Conservation (phyloP, 495 filamentous ascomycete species). For the Platismatia glauca region DNA sequence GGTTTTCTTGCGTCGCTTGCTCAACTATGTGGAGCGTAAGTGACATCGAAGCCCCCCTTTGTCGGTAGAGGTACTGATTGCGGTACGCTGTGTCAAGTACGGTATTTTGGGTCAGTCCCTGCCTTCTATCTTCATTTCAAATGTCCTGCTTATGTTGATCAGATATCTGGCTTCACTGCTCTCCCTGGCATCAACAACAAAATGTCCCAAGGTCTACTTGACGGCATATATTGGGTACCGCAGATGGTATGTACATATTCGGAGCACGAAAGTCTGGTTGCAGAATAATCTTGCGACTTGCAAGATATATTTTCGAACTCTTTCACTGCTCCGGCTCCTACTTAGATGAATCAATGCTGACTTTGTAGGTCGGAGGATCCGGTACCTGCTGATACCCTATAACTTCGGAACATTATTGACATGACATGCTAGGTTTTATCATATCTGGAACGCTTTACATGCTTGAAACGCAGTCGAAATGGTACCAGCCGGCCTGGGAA, state of each 20-base stretch:
- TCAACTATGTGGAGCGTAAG: constrained; percentile 49
- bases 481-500: constrained; percentile 51
- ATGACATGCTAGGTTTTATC: constrained; percentile 5
- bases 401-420: background rate
- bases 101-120: constrained; percentile 37
- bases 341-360: background rate
- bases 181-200: constrained; percentile 48
- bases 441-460: constrained; percentile 46
- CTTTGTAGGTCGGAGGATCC: background rate
- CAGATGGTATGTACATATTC: constrained; percentile 54
- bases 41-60: background rate
- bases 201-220: constrained; percentile 37
- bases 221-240: constrained; percentile 58
- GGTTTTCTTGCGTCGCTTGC: constrained; percentile 57
- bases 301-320: background rate
- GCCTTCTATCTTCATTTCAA: background rate
- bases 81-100: constrained; percentile 22
- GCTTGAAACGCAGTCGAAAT: constrained; percentile 58
- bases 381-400: background rate
- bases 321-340: constrained; percentile 28
- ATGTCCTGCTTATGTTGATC: background rate
- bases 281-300: background rate
- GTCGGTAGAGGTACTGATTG: background rate
- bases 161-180: constrained; percentile 56
- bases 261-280: background rate